Evolutionary conservation across 2,329 filamentous ascomycete genomes (phyloP).

Genomic region (Claviceps arundinis): DNA sequence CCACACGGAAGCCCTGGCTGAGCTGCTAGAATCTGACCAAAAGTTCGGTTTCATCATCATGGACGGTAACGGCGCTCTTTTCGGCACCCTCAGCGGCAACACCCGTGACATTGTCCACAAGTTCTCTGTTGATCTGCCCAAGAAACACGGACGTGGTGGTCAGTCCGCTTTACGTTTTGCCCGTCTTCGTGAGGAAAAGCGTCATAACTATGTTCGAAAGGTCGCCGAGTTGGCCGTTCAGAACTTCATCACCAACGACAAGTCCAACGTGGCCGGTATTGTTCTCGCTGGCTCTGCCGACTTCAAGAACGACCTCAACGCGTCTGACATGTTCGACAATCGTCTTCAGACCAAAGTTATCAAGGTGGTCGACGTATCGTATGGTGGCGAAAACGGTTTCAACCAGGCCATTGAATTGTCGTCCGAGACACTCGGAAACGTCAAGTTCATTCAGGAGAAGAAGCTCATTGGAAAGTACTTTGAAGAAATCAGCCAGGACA

Average conservation of each 20-base stretch:
- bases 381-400: slow-evolving; percentile 98
- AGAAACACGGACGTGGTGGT: slow-evolving; percentile 99
- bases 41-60: slow-evolving; percentile 99
- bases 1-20: slow-evolving; percentile 91
- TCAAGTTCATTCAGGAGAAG: slow-evolving; percentile 99
- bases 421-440: slow-evolving; percentile 89
- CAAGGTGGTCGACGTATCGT: slow-evolving; percentile 98
- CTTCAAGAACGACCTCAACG: slow-evolving; percentile 98
- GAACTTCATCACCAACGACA: slow-evolving; percentile 97
- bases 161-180: slow-evolving; percentile 99
- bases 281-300: slow-evolving; percentile 95
- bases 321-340: slow-evolving; percentile 91
- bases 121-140: slow-evolving; percentile 95
- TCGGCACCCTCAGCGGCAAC: slow-evolving; percentile 93
- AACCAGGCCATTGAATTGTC: slow-evolving; percentile 97
- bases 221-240: slow-evolving; percentile 95
- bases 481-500: slow-evolving; percentile 96
- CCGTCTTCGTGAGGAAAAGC: slow-evolving; percentile 97
- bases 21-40: slow-evolving; percentile 95
- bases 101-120: slow-evolving; percentile 95
- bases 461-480: slow-evolving; percentile 99
- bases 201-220: slow-evolving; percentile 99
- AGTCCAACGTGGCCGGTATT: slow-evolving; percentile 91
- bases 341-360: slow-evolving; percentile 91
- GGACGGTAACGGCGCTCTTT: slow-evolving; percentile 97